Evolutionary conservation across 108 stramenopile species (phyloP), one percentile per base, ranked within the genome.

Genomic region (Nitzschia sp.): DNA sequence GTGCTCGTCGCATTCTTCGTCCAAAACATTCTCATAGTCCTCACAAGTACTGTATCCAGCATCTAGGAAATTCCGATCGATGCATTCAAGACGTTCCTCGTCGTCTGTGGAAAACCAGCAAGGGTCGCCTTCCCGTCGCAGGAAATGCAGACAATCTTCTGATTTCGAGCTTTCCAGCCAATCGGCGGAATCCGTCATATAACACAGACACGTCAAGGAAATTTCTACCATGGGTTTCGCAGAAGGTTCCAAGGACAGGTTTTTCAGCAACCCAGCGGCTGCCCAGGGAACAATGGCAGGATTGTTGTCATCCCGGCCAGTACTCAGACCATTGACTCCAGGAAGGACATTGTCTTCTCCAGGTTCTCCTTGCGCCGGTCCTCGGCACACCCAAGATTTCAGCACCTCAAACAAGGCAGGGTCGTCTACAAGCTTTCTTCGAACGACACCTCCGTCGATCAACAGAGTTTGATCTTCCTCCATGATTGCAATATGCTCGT

Each of bases 271-370:
- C 10, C 59, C 59, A 14, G 59, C 59, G 14, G 41, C 59, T 5
- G 59, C 59, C 59, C 59, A 60, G 17, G 59, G 38, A 22, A 41
- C 39, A 19, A 60, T 38, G n/a, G 46, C 46, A 48, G 46, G 46
- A 48, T 48, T 48, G 46, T 48, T 48, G 46, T 48, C 46, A 6
- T 48, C 46, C 1, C 46, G 46, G 17, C 46, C 46, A 48, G 46
- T 48, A 48, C 46, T 48, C 46, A 48, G n/a, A 5, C 46, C 46
- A 48, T 48, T 48, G 46, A 48, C 14, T 1, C 46, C 46, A 48
- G 46, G 46, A 48, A 17, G 46, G 17, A 48, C 46, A 48, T 48
- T 48, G 5, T 48, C 46, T 1, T 48, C 46, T 2, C 46, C 6
- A 17, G 46, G 46, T 48, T 48, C 46, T 17, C 46, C 46, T 17